These are phyloP conservation scores for Eimeria maxima DNA, from an alignment of 169 alveolate species.

Conservation along the genomic window DNA sequence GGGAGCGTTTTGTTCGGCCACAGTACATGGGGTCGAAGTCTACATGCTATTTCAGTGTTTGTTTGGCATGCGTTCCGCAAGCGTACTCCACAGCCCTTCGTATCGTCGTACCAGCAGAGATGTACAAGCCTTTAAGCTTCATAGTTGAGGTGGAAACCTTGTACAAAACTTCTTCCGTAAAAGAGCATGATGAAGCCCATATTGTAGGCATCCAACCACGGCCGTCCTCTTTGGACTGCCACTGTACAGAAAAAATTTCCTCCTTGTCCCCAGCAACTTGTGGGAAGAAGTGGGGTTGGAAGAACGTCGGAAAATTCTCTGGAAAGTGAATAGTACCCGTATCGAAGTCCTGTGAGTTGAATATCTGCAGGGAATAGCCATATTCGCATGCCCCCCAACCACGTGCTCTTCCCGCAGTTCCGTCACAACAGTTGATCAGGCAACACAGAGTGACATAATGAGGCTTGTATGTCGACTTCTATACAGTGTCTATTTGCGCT, in stretches of 20 bases:
- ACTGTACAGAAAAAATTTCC: constrained; percentile 27
- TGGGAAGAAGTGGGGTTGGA: constrained; percentile 48
- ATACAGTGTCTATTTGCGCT: not conserved
- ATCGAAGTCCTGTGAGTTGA: constrained; percentile 22
- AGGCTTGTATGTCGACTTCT: not conserved
- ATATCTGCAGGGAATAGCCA: not conserved
- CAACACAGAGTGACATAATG: not conserved
- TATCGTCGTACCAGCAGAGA: constrained; percentile 15
- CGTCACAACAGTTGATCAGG: not conserved
- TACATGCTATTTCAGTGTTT: not conserved
- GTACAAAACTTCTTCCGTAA: not conserved
- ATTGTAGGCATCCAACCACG: constrained; percentile 29
- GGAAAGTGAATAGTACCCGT: not conserved
- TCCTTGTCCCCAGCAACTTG: constrained; percentile 24
- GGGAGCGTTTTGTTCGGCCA: not conserved
- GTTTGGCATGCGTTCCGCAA: not conserved
- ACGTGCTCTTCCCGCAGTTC: not conserved
- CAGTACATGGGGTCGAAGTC: not conserved
- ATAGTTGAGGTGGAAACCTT: not conserved
- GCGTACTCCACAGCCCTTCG: not conserved
- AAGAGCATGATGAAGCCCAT: constrained; percentile 20
- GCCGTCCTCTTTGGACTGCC: constrained; percentile 45
- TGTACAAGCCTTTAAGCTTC: constrained; percentile 17
- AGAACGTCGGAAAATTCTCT: constrained; percentile 16
- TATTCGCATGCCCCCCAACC: not conserved